phyloP scores from a whole-genome alignment of 176 grass and related monocot genomes.

The Zea mays region DNA sequence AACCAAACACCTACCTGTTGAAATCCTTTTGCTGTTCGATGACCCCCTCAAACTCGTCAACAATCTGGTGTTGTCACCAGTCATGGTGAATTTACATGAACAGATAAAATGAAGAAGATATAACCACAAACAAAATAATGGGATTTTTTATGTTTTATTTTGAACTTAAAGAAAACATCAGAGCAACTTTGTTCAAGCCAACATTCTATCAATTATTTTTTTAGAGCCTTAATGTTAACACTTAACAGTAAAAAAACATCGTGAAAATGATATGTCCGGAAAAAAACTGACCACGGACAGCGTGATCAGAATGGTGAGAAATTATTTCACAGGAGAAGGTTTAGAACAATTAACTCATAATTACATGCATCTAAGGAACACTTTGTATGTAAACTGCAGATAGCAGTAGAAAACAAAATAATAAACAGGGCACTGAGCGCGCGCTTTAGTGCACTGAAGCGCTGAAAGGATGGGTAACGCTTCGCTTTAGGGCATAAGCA shows the following conservation, averaged over 20 bases:
- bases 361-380: constrained; percentile 5
- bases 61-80: constrained; percentile 43
- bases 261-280: no score
- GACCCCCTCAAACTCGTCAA: constrained; percentile 56
- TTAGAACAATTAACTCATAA: not conserved
- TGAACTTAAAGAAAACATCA: constrained; percentile 6
- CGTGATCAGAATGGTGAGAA: not conserved
- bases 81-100: constrained; percentile 60
- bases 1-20: constrained; percentile 50
- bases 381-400: not conserved
- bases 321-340: not conserved
- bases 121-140: constrained; percentile 15
- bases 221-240: not conserved
- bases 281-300: not conserved
- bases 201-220: not conserved
- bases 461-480: no score
- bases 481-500: no score
- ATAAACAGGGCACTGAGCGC: no score
- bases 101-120: constrained; percentile 29
- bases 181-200: not conserved
- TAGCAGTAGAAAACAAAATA: not conserved
- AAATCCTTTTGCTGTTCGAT: constrained; percentile 36
- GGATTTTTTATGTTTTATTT: not conserved
- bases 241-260: not conserved
- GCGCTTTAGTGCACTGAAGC: no score